Evolutionary conservation across 2,329 filamentous ascomycete species (phyloP).

Genomic region (Plenodomus tracheiphilus): DNA sequence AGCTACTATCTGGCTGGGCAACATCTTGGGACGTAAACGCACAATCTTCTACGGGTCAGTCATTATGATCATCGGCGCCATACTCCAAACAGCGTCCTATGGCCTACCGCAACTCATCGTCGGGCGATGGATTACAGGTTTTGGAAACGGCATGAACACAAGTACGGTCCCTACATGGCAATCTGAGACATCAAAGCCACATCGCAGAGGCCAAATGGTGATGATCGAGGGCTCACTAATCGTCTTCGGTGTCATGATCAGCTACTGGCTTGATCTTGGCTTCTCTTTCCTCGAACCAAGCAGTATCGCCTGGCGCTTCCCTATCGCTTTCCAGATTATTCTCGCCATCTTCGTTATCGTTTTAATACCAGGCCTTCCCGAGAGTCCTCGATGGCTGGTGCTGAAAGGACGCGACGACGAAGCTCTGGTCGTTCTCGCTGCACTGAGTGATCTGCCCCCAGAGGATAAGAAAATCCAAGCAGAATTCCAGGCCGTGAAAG

Average conservation of each 20-base stretch:
- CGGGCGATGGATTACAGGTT: slow-evolving; percentile 55
- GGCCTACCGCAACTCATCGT: slow-evolving; percentile 52
- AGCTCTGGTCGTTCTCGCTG: slow-evolving; percentile 41
- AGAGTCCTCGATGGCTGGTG: slow-evolving; percentile 56
- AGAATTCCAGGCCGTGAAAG: slow-evolving; percentile 43
- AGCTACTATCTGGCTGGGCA: slow-evolving; percentile 55
- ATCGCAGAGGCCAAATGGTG: slow-evolving; percentile 51
- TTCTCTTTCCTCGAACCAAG: slow-evolving; percentile 56
- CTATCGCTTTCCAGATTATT: slow-evolving; percentile 60
- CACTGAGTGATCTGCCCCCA: slow-evolving; percentile 43
- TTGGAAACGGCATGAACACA: slow-evolving; percentile 46
- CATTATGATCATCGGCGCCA: slow-evolving; percentile 63
- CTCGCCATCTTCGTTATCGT: slow-evolving; percentile 60
- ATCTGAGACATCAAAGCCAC: slow-evolving; percentile 52
- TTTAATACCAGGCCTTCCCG: slow-evolving; percentile 48
- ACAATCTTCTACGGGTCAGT: slow-evolving; percentile 63
- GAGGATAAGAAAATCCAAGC: slow-evolving; percentile 44
- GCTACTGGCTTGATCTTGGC: slow-evolving; percentile 48
- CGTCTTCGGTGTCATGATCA: slow-evolving; percentile 49
- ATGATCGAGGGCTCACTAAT: slow-evolving; percentile 54
- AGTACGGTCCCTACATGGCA: slow-evolving; percentile 51
- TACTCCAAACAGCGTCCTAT: slow-evolving; percentile 60
- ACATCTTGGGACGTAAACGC: slow-evolving; percentile 60
- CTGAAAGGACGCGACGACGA: slow-evolving; percentile 56
- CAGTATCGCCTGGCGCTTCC: slow-evolving; percentile 50